Percentiles rank a stretch among this genome's conserved stretches.
Conservation (phyloP, 495 filamentous ascomycete genomes). For the Letharia columbiana region DNA sequence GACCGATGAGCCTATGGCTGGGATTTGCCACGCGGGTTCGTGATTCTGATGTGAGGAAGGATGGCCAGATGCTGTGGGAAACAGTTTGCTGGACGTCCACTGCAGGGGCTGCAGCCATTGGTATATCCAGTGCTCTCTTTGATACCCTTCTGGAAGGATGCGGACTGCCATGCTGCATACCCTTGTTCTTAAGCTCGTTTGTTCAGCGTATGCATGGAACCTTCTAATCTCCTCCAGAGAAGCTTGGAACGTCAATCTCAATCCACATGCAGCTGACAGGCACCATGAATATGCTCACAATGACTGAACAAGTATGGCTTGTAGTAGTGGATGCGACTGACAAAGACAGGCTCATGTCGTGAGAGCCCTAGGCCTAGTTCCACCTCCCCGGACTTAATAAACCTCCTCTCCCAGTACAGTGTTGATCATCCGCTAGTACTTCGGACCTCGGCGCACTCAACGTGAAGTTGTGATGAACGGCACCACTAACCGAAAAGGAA, state of each 20-base stretch:
- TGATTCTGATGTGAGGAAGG: background rate
- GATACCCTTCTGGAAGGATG: background rate
- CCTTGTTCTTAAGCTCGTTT: background rate
- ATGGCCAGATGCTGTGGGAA: background rate
- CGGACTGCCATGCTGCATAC: conserved; percentile 2
- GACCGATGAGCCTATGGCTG: background rate
- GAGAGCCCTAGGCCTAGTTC: background rate
- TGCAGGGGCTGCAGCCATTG: background rate
- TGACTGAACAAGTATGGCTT: background rate
- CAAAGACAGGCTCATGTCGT: background rate
- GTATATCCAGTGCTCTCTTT: background rate
- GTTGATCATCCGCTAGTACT: background rate
- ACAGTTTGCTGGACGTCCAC: background rate
- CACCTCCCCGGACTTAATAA: background rate
- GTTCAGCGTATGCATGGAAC: background rate
- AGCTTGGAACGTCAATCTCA: background rate
- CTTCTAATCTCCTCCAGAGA: background rate
- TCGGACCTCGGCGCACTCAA: background rate
- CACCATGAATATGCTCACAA: background rate
- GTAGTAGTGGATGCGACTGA: background rate
- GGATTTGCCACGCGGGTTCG: background rate
- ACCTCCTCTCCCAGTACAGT: background rate
- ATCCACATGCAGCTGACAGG: background rate
- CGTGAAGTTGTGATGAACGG: background rate
- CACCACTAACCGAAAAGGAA: background rate